A percentile compares a stretch with the other conserved stretches of the same genome.
phyloP scores from a whole-genome alignment of 2,329 filamentous ascomycete genomes.

The Exophiala lecanii-corni region DNA sequence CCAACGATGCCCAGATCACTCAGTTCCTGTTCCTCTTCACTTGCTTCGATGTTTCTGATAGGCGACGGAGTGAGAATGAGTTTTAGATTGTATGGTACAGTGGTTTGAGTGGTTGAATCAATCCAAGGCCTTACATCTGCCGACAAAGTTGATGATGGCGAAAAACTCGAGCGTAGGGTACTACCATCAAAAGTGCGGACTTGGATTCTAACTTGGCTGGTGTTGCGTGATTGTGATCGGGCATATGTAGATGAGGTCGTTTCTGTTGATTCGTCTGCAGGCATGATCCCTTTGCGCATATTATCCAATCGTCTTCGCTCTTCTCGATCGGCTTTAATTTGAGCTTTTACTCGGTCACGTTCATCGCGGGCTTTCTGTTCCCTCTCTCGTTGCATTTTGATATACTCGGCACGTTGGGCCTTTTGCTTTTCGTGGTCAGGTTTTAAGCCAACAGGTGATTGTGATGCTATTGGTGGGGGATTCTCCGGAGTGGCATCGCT shows the following conservation, averaged over 20 bases:
- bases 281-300: constrained; percentile 36
- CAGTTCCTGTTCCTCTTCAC: constrained; percentile 68
- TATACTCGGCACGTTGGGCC: constrained; percentile 24
- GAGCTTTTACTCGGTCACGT: constrained; percentile 64
- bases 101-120: constrained; percentile 56
- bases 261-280: constrained; percentile 16
- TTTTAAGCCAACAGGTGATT: background rate
- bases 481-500: background rate
- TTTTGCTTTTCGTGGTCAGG: constrained; percentile 12
- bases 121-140: constrained; percentile 72
- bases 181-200: constrained; percentile 80
- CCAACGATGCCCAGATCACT: constrained; percentile 68
- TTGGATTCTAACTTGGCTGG: constrained; percentile 58
- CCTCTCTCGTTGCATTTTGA: constrained; percentile 51
- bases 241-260: constrained; percentile 10
- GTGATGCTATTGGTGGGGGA: too few relatives aligned
- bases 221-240: constrained; percentile 21
- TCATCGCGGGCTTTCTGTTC: constrained; percentile 65
- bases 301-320: constrained; percentile 58
- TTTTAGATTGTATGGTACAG: constrained; percentile 73
- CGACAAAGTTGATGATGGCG: constrained; percentile 57
- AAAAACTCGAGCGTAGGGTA: constrained; percentile 69
- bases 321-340: constrained; percentile 71
- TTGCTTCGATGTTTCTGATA: constrained; percentile 66
- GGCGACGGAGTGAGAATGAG: constrained; percentile 75